Conservation (phyloP, 2,329 filamentous ascomycete species). For the Ambrosiella beaveri region DNA sequence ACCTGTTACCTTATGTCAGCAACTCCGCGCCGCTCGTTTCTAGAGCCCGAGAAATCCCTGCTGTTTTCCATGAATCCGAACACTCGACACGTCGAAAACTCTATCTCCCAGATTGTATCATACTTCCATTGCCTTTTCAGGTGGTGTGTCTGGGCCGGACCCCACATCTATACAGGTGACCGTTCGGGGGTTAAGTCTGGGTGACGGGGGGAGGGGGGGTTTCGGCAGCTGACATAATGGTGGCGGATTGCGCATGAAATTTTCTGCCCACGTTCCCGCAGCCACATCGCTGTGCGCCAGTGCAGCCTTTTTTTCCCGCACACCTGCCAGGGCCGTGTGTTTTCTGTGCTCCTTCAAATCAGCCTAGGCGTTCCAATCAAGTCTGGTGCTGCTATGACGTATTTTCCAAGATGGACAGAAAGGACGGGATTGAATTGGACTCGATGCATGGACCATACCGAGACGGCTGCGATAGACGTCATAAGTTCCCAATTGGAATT, state of each 20-base stretch:
- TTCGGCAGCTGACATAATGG: background rate
- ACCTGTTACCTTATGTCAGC: background rate
- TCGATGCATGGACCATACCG: background rate
- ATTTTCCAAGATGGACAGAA: background rate
- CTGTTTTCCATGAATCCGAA: background rate
- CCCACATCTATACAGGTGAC: too few relatives aligned
- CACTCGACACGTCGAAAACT: too few relatives aligned
- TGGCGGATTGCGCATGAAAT: slow-evolving; percentile 1
- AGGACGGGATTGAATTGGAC: background rate
- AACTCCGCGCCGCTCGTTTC: background rate
- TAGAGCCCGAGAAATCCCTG: background rate
- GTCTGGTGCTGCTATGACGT: slow-evolving; percentile 5
- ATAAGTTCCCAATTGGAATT: background rate
- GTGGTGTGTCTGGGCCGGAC: too few relatives aligned
- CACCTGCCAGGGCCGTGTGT: slow-evolving; percentile 2
- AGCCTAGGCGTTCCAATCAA: background rate
- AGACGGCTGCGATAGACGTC: background rate
- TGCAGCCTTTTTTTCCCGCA: background rate
- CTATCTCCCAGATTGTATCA: too few relatives aligned
- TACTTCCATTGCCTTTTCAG: too few relatives aligned
- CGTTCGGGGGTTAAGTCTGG: too few relatives aligned
- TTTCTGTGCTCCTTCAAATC: background rate
- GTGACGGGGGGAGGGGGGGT: background rate
- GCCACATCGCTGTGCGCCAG: background rate
- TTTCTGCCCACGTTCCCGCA: background rate